A percentile compares a stretch with the other conserved stretches of the same genome.
Evolutionary conservation across 164 flowering plant genomes (phyloP).

Genomic region (Sextonia rubra): DNA sequence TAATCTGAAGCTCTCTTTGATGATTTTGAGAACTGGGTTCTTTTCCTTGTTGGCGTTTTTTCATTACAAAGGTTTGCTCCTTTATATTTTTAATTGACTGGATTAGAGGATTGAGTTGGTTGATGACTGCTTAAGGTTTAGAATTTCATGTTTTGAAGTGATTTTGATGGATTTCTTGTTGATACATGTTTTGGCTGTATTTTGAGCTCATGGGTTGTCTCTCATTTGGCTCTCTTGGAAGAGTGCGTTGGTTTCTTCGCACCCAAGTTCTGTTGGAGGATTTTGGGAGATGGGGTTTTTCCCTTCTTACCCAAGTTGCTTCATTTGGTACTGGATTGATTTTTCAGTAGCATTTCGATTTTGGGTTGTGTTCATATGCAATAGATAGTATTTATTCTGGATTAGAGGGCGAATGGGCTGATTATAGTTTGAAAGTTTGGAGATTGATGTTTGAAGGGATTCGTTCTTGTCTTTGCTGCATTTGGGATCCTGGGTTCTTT

Average conservation of each 20-base stretch:
- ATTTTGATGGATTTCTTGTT: not conserved
- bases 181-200: too few relatives aligned
- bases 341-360: not conserved
- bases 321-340: not conserved
- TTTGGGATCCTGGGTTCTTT: not conserved
- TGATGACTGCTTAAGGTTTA: not conserved
- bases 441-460: not conserved
- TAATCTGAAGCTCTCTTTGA: too few relatives aligned
- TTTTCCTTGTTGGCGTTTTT: not conserved
- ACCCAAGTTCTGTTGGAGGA: not conserved
- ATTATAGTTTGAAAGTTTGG: not conserved
- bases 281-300: constrained; percentile 11
- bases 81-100: not conserved
- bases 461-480: not conserved
- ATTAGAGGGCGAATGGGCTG: not conserved
- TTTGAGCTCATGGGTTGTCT: not conserved
- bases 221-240: not conserved
- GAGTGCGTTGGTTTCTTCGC: not conserved
- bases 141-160: not conserved
- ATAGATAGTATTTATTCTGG: not conserved
- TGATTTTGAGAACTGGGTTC: not conserved
- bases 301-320: constrained; percentile 4
- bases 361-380: not conserved
- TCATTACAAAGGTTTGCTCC: not conserved
- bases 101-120: not conserved